Evolutionary conservation across 2,329 filamentous ascomycete genomes (phyloP), one percentile per base, ranked within the genome.

Genomic region (Sclerotinia minor): DNA sequence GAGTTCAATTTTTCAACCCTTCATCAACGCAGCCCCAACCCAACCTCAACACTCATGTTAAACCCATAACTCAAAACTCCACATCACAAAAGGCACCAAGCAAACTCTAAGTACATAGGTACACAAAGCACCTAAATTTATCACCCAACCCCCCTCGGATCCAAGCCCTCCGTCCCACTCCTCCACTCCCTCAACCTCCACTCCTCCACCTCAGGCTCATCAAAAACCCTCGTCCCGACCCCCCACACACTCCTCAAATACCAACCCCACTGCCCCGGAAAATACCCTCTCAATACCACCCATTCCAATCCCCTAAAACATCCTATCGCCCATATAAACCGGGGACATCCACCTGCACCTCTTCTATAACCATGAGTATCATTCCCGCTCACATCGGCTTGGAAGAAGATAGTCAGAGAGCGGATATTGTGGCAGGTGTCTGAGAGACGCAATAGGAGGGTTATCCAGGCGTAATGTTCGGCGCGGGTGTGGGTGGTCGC

Each of bases 211-310:
- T 3, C 29, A 2, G 13, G 7, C n/a, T 29, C 7, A 38, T 61
- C 49, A 21, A 13, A 61, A 26, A 61, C 26, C 29, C 2, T 19
- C 15, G 45, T 50, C 8, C 5, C 7, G 1, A 21, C 29, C 1
- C 58, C 17, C 59, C 45, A 61, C 21, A 61, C 2, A 3, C n/a
- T 13, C 15, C 59, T 61, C 45, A 61, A 26, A 26, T 61, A 61
- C n/a, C n/a, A 61, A 15, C n/a, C 45, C 45, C 59, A 61, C 59
- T 61, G 59, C 59, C 21, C 5, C 15, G 59, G 59, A 21, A 50
- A 61, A 26, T 24, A 61, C 0, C 59, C 59, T 17, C 35, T 15
- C 32, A 61, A 6, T 50, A 50, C 45, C 45, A 61, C 29, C 21
- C n/a, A 61, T 2, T 61, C n/a, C 59, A 61, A 5, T 1, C 21